Evolutionary conservation across 768 basidiomycete species (phyloP).

Genomic region (Pulveroboletus sp.): DNA sequence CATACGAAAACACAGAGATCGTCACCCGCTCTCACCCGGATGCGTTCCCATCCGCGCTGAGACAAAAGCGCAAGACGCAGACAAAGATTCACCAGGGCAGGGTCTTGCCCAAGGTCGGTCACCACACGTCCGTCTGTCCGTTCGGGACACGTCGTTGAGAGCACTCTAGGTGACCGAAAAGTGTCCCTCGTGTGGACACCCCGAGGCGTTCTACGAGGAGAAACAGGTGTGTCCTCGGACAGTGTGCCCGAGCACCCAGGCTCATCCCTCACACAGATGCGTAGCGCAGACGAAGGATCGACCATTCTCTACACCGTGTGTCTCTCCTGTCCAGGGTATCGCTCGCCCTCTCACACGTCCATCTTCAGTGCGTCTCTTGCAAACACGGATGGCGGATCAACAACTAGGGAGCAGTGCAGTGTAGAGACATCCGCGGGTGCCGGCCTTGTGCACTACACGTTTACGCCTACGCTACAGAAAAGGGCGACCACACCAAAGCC

Average conservation of each 20-base stretch:
- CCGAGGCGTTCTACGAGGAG: slow-evolving; percentile 84
- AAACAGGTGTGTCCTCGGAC: slow-evolving; percentile 55
- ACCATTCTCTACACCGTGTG: slow-evolving; percentile 92
- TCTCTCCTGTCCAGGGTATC: slow-evolving; percentile 11
- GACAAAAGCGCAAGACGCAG: slow-evolving; percentile 86
- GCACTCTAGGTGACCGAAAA: slow-evolving; percentile 71
- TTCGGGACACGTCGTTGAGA: not conserved
- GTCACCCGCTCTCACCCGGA: slow-evolving; percentile 89
- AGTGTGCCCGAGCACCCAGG: not conserved
- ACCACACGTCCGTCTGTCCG: slow-evolving; percentile 26
- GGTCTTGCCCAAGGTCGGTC: slow-evolving; percentile 60
- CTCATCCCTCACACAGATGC: slow-evolving; percentile 43
- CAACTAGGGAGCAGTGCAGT: slow-evolving; percentile 40
- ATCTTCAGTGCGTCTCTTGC: slow-evolving; percentile 62
- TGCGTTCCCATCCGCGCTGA: slow-evolving; percentile 86
- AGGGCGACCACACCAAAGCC: slow-evolving; percentile 88
- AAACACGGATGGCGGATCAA: slow-evolving; percentile 81
- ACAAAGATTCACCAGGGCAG: slow-evolving; percentile 72
- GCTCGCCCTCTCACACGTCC: slow-evolving; percentile 5
- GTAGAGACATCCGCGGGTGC: not conserved
- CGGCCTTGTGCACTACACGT: slow-evolving; percentile 24
- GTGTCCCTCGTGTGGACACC: slow-evolving; percentile 83
- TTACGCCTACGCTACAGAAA: slow-evolving; percentile 43
- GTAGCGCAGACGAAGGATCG: slow-evolving; percentile 92
- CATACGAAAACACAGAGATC: slow-evolving; percentile 88